Base-by-base conservation (phyloP, 208 protist genomes). In the Leishmania arabica region DNA sequence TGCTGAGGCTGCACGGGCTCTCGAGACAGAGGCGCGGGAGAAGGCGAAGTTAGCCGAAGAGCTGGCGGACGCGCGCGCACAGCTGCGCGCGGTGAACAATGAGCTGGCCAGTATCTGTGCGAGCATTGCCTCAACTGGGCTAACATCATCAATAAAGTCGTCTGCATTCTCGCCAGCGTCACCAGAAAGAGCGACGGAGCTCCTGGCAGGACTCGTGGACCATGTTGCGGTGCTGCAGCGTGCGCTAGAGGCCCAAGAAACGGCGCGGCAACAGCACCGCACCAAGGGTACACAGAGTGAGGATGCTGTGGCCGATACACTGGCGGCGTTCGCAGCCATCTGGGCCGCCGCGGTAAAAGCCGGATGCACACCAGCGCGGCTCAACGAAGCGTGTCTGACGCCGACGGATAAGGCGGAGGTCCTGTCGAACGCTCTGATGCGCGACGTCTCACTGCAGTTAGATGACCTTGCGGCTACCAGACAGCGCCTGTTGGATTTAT, bases 391-490 rank as follows among this genome's bases (percentile, higher is more conserved):
- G n/a, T 85, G 82, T 77, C 70, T 81, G 71, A 81, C 77, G 1
- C 82, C 82, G 2, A 31, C 11, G 24, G 82, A 85, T 51, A 85
- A 85, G 64, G 82, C 82, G 1, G 77, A 85, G 17, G 64, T 81
- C 3, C 34, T 85, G 24, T 40, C 49, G 13, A 27, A 24, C 19
- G 15, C 68, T 0, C 64, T 85, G n/a, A 21, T 1, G 58, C 47
- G 49, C 49, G 72, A 81, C 51, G 56, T 58, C 19, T 53, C 77
- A 31, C 47, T 62, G 53, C 47, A 77, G 82, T 49, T 85, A 42
- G 60, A 72, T 15, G 82, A 85, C 58, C 49, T 85, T 21, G 82
- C 77, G 24, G 71, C 82, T 4, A 68, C 82, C 13, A 65, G 82
- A 3, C 76, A 64, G 6, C 62, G 58, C 13, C 77, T 85, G 11